phyloP scores from a whole-genome alignment of 768 basidiomycete species.

The Amanita thiersii region DNA sequence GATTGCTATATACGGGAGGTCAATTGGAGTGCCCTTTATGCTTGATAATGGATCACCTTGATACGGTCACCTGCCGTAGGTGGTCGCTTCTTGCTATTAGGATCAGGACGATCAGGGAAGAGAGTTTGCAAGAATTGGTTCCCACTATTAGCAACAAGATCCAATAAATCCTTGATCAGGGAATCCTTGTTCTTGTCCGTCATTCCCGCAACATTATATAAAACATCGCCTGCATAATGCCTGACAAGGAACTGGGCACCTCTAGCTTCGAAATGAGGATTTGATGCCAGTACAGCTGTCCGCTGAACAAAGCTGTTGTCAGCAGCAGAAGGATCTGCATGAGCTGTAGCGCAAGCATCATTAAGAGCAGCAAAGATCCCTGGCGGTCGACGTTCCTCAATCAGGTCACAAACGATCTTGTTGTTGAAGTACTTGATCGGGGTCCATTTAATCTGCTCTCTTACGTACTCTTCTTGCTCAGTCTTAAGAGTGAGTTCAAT shows the following conservation, averaged over 20 bases:
- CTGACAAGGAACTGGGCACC: conserved; percentile 91
- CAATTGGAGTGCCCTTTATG: background rate
- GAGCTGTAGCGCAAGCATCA: conserved; percentile 98
- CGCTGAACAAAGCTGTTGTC: conserved; percentile 97
- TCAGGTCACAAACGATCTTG: conserved; percentile 96
- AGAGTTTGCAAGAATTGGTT: conserved; percentile 83
- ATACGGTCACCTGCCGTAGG: conserved; percentile 98
- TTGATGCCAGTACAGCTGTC: conserved; percentile 68
- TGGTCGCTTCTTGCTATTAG: conserved; percentile 94
- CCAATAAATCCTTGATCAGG: conserved; percentile 88
- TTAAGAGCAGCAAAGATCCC: conserved; percentile 97
- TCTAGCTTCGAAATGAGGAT: conserved; percentile 91
- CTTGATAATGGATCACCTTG: conserved; percentile 44
- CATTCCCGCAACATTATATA: conserved; percentile 97
- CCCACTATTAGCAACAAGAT: conserved; percentile 71
- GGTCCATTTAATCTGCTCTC: conserved; percentile 98
- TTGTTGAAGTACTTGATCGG: conserved; percentile 99
- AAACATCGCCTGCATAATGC: conserved; percentile 98
- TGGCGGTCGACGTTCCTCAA: conserved; percentile 93
- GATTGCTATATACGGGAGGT: conserved; percentile 47
- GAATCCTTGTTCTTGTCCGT: conserved; percentile 99
- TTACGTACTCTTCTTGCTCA: conserved; percentile 98
- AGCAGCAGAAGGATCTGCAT: conserved; percentile 92
- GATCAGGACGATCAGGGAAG: conserved; percentile 93
- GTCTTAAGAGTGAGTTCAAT: conserved; percentile 98